phyloP scores from a whole-genome alignment of 495 filamentous ascomycete species.

The Pyronema domesticum region DNA sequence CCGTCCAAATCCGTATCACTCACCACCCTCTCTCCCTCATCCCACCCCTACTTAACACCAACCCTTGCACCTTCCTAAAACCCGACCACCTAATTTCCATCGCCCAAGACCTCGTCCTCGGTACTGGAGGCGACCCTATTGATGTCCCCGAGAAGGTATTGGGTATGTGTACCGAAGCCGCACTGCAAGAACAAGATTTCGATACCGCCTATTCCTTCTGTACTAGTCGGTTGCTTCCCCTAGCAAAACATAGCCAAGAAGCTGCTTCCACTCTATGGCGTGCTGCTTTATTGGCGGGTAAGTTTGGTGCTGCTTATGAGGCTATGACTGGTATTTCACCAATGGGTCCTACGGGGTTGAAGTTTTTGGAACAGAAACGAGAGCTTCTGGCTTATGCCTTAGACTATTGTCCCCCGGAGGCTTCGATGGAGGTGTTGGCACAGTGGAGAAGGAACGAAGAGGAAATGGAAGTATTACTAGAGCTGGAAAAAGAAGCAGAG shows the following conservation, averaged over 20 bases:
- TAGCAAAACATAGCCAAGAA: constrained; percentile 24
- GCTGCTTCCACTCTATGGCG: constrained; percentile 78
- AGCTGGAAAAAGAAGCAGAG: constrained; percentile 56
- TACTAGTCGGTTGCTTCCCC: constrained; percentile 42
- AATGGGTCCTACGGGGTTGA: constrained; percentile 35
- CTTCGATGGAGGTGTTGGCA: constrained; percentile 67
- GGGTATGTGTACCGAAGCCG: constrained; percentile 75
- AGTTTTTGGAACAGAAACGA: constrained; percentile 49
- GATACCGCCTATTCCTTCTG: constrained; percentile 95
- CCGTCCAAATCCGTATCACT: constrained; percentile 75
- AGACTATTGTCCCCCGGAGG: constrained; percentile 56
- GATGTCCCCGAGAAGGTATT: constrained; percentile 44
- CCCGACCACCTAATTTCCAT: constrained; percentile 70
- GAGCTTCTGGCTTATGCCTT: constrained; percentile 78
- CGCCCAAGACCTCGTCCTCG: constrained; percentile 42
- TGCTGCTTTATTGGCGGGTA: constrained; percentile 73
- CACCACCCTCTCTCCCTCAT: constrained; percentile 69
- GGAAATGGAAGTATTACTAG: constrained; percentile 50
- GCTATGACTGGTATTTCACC: constrained; percentile 27
- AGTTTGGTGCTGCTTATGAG: constrained; percentile 39
- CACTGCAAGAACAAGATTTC: constrained; percentile 74
- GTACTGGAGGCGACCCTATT: constrained; percentile 16
- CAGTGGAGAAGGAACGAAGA: constrained; percentile 78
- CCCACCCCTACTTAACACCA: constrained; percentile 74
- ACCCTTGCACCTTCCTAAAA: constrained; percentile 66